Conservation (phyloP, 768 basidiomycete species). For the Tephrocybe sp. region DNA sequence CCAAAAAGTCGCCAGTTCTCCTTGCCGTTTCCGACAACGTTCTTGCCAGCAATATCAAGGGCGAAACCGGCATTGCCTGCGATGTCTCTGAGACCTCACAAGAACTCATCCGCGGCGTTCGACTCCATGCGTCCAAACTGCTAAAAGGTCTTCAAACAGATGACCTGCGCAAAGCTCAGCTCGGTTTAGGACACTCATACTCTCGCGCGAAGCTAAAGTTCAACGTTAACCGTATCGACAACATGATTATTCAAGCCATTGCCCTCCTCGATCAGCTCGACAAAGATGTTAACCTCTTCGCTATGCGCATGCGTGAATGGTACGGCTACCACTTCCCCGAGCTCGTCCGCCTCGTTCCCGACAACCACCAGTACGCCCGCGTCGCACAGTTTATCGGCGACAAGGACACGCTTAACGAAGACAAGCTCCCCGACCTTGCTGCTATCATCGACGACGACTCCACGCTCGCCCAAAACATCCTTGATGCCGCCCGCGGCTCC, state of each 20-base stretch:
- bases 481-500: conserved; percentile 91
- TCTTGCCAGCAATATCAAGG: conserved; percentile 78
- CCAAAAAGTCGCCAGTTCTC: conserved; percentile 65
- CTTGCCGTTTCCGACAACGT: conserved; percentile 79
- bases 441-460: conserved; percentile 81
- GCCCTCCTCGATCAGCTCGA: conserved; percentile 97
- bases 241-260: conserved; percentile 99
- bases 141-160: conserved; percentile 85
- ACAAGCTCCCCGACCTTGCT: conserved; percentile 77
- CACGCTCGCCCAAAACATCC: conserved; percentile 86
- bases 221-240: conserved; percentile 94
- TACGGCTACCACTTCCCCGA: conserved; percentile 99
- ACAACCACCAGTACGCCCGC: conserved; percentile 92
- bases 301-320: conserved; percentile 98
- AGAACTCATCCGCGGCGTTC: conserved; percentile 90
- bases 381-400: conserved; percentile 86
- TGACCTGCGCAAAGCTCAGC: conserved; percentile 91
- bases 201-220: conserved; percentile 98
- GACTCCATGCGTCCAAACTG: conserved; percentile 86
- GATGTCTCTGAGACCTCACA: conserved; percentile 79
- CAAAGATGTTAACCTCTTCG: conserved; percentile 98
- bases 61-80: conserved; percentile 69
- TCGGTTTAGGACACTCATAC: conserved; percentile 97
- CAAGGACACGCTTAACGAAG: conserved; percentile 78
- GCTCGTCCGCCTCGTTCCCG: conserved; percentile 88